Evolutionary conservation across 2,329 filamentous ascomycete species (phyloP), one percentile per base, ranked within the genome.

Genomic region (Cercospora janseana): DNA sequence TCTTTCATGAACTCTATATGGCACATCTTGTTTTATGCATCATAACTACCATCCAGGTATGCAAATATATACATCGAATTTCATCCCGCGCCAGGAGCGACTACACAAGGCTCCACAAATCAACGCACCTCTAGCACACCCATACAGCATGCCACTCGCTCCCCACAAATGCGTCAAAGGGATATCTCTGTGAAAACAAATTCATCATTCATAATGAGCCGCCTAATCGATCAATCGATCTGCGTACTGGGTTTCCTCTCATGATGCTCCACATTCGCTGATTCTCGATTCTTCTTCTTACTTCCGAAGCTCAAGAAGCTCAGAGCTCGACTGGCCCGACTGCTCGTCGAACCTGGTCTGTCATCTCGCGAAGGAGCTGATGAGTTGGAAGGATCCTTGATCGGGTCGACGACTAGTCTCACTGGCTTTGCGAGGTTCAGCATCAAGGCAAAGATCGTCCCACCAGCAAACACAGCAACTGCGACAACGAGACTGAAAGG

Each of bases 401-500:
- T 59, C 0, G 66, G 66, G 50, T 70, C 67, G 9, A 79, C 75
- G 41, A 82, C 72, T 42, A 67, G 67, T 55, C 73, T 71, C 16
- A 76, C 75, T 2, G 70, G 68, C 1, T 73, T 72, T 15, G 75
- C 64, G 1, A 72, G 28, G 50, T 78, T 79, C 46, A 82, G 69
- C 61, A 78, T 80, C 4, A 82, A 35, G 0, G 80, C 76, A 57
- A 81, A 78, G 4, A 82, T 55, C 4, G 71, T 65, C 0, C 78
- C 79, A 5, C 69, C 73, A 0, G 71, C 70, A 49, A 76, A 82
- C 1, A 74, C 69, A 0, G 78, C 78, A 9, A 79, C 67, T 4
- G 78, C 70, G 10, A 83, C 75, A 46, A 74, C 74, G 54, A 77
- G 78, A 0, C 77, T 77, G 50, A 75, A 79, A 13, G 70, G 67